A percentile compares a stretch with the other conserved stretches of the same genome.
phyloP scores from a whole-genome alignment of 140 eudicot genomes.

The Bidens hawaiensis region DNA sequence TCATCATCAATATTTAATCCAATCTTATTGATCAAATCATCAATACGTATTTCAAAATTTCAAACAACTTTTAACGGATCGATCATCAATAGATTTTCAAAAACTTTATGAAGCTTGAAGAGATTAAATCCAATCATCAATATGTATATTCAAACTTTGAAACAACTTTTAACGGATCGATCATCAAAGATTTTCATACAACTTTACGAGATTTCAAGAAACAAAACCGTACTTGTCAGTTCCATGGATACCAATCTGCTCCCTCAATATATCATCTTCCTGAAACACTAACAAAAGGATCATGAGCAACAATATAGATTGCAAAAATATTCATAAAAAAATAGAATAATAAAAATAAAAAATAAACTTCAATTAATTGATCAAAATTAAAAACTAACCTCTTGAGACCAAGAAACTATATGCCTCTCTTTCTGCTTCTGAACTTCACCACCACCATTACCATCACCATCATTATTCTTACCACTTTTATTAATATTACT shows the following conservation, averaged over 20 bases:
- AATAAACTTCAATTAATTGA: background rate
- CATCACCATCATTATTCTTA: background rate
- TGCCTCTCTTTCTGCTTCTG: slow-evolving; percentile 61
- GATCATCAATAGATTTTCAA: background rate
- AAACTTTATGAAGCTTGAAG: background rate
- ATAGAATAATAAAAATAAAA: background rate
- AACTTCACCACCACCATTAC: slow-evolving; percentile 19
- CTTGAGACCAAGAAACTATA: slow-evolving; percentile 94
- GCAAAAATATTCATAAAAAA: background rate
- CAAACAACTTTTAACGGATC: background rate
- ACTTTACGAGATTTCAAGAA: background rate
- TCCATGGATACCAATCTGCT: slow-evolving; percentile 75
- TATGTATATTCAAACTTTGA: background rate
- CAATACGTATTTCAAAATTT: background rate
- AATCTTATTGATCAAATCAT: background rate
- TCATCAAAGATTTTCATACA: background rate
- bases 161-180: background rate
- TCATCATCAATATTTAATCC: background rate
- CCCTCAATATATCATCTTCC: slow-evolving; percentile 93
- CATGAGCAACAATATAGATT: background rate
- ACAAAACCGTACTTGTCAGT: slow-evolving; percentile 67
- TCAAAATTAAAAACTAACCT: slow-evolving; percentile 38
- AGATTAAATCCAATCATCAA: background rate
- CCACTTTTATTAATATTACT: background rate
- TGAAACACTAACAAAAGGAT: slow-evolving; percentile 25